Evolutionary conservation across 176 grass and related monocot species (phyloP), one percentile per base, ranked within the genome.

Genomic region (Oryza punctata): DNA sequence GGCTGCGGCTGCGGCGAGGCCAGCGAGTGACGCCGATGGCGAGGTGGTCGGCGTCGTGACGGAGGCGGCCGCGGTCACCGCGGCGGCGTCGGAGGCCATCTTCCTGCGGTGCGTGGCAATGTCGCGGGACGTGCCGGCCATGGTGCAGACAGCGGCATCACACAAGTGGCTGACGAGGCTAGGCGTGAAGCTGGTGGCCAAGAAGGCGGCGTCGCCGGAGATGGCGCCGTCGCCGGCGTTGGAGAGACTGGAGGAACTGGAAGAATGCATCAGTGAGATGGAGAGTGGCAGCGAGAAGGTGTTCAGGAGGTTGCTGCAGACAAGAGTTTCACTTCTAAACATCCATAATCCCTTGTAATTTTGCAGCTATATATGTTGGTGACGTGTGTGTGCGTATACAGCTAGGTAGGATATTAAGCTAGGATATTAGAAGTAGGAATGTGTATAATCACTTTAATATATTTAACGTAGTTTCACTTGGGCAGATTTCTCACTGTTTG

Each of bases 311-410:
- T 72, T 95, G 30, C 57, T 92, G 33, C 91, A 88, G 70, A 75
- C 78, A 33, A 88, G 90, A 84, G 90, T 95, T 45, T 64, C 47
- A 25, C 87, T 95, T 8, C 93, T 95, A 3, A 95, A 95, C 81
- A 87, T 95, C 12, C 82, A 85, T 33, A 88, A 83, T 12, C 85
- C 85, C 0, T 1, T 87, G 45, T 87, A 43, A 76, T 78, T 60
- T 3, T 70, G 66, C n/a, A 13, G 67, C 13, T 0, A 6, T n/a
- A n/a, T n/a, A n/a, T 16, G 44, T 37, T 26, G 14, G 14, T 38
- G 37, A 38, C 4, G 7, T 38, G 37, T 38, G 37, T 38, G 37
- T 59, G 32, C 29, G 28, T 7, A 35, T 0, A 63, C 7, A 61
- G 52, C 50, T 54, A 54, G 4, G 14, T 10, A 60, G 15, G 15